These are phyloP conservation scores for Vanrija sp. DNA, from an alignment of 1,284 basidiomycete genomes.

Conservation along the genomic window DNA sequence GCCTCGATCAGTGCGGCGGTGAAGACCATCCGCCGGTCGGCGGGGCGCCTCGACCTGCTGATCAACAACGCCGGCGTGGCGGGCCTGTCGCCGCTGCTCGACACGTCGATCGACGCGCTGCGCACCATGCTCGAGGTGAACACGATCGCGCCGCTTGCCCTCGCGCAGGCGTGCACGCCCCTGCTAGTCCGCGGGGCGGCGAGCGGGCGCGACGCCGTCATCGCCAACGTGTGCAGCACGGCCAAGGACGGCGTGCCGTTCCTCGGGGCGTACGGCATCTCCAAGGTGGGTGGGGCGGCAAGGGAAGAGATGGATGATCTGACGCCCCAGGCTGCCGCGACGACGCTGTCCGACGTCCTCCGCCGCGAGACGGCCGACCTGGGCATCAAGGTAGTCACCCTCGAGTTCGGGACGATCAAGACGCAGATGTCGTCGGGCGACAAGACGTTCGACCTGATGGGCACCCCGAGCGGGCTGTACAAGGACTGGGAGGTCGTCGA, in stretches of 20 bases:
- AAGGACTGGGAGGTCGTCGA: not conserved
- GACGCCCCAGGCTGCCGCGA: slow-evolving; percentile 11
- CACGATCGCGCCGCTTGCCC: slow-evolving; percentile 17
- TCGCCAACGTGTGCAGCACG: slow-evolving; percentile 24
- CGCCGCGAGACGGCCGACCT: slow-evolving; percentile 15
- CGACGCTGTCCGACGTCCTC: slow-evolving; percentile 9
- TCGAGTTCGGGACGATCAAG: slow-evolving; percentile 1
- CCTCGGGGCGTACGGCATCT: slow-evolving; percentile 12
- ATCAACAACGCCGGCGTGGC: slow-evolving; percentile 18
- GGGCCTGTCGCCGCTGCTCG: slow-evolving; percentile 1
- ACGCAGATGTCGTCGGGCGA: slow-evolving; percentile 1
- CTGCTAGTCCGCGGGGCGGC: slow-evolving; percentile 5
- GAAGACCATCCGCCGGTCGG: not conserved
- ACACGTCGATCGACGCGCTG: slow-evolving; percentile 1
- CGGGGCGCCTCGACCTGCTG: slow-evolving; percentile 15
- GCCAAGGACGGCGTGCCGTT: slow-evolving; percentile 11
- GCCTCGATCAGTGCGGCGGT: slow-evolving; percentile 7
- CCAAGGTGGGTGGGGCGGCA: not conserved
- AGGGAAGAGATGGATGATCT: no score
- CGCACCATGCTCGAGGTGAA: slow-evolving; percentile 24
- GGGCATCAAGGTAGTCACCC: slow-evolving; percentile 1
- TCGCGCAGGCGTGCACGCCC: slow-evolving; percentile 18
- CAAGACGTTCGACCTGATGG: not conserved
- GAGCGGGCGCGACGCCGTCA: not conserved
- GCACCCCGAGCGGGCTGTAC: not conserved